Evolutionary conservation across 2,329 filamentous ascomycete genomes (phyloP).

Genomic region (Coniochaeta sp.): DNA sequence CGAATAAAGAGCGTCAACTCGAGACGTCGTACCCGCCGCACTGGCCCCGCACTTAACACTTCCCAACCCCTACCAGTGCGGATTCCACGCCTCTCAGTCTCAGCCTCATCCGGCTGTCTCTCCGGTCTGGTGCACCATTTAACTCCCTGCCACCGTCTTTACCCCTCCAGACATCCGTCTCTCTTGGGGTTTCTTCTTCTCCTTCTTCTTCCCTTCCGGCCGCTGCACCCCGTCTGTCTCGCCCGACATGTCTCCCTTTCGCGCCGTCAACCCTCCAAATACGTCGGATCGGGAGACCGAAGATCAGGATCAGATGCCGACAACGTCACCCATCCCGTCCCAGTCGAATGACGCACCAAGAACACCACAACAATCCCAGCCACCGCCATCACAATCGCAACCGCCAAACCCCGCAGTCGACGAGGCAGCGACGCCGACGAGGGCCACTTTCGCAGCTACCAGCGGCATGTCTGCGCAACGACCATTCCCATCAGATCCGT

Average conservation of each 20-base stretch:
- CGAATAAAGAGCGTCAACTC: too few species aligned
- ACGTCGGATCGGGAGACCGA: conserved; percentile 31
- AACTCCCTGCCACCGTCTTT: conserved; percentile 12
- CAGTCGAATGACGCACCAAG: background rate
- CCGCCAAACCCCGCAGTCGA: conserved; percentile 23
- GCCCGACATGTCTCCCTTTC: conserved; percentile 49
- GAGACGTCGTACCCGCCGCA: conserved; percentile 12
- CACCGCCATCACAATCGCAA: conserved; percentile 16
- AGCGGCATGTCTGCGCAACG: conserved; percentile 38
- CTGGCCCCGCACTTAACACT: conserved; percentile 14
- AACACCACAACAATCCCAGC: conserved; percentile 19
- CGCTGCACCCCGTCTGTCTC: conserved; percentile 8
- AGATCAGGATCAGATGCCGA: conserved; percentile 47
- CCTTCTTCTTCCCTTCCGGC: conserved; percentile 8
- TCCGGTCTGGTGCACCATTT: conserved; percentile 6
- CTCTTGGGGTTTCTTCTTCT: background rate
- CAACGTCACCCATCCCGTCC: conserved; percentile 26
- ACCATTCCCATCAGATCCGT: conserved; percentile 46
- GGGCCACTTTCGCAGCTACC: conserved; percentile 43
- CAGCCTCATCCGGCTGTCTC: conserved; percentile 21
- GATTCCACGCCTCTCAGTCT: conserved; percentile 17
- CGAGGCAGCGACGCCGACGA: conserved; percentile 56
- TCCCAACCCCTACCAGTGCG: conserved; percentile 22
- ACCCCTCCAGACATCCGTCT: conserved; percentile 12
- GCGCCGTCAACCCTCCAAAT: conserved; percentile 52